Evolutionary conservation across 1,284 basidiomycete species (phyloP).

Genomic region (Trichosporon ovoides): DNA sequence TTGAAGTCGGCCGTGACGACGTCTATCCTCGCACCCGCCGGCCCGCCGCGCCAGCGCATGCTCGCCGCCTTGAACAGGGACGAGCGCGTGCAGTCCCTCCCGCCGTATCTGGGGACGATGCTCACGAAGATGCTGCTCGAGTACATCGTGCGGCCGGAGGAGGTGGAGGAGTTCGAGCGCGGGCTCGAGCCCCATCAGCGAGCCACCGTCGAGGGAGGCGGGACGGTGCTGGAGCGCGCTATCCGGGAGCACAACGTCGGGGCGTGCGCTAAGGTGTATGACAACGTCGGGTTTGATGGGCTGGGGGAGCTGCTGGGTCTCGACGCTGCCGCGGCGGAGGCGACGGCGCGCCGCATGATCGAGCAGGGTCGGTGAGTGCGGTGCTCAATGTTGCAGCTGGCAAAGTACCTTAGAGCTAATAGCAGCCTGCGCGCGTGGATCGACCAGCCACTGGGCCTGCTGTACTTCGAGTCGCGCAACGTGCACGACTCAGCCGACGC

Average conservation of each 20-base stretch:
- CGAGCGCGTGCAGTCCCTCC: constrained; percentile 67
- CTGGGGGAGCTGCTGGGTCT: constrained; percentile 78
- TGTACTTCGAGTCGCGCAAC: constrained; percentile 75
- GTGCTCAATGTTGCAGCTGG: neutral
- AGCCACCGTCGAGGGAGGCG: constrained; percentile 70
- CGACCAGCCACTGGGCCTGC: constrained; percentile 86
- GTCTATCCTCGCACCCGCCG: constrained; percentile 93
- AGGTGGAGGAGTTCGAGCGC: constrained; percentile 83
- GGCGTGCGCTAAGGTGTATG: constrained; percentile 86
- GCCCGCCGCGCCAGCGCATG: constrained; percentile 86
- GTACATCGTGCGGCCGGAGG: constrained; percentile 82
- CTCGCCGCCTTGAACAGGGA: constrained; percentile 89
- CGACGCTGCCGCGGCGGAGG: constrained; percentile 81
- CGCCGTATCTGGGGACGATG: constrained; percentile 61
- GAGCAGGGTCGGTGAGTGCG: constrained; percentile 70
- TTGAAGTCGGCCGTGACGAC: constrained; percentile 90
- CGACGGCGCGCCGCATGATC: constrained; percentile 87
- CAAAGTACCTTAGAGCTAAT: neutral
- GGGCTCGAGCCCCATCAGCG: constrained; percentile 87
- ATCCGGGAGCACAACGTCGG: constrained; percentile 98
- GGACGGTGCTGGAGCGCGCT: constrained; percentile 92
- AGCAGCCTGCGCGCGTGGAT: constrained; percentile 70
- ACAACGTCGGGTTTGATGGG: constrained; percentile 87
- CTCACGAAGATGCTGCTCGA: constrained; percentile 96
- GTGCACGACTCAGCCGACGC: constrained; percentile 60